Evolutionary conservation across 1,284 basidiomycete species (phyloP).

Genomic region (Cutaneotrichosporon sp.): DNA sequence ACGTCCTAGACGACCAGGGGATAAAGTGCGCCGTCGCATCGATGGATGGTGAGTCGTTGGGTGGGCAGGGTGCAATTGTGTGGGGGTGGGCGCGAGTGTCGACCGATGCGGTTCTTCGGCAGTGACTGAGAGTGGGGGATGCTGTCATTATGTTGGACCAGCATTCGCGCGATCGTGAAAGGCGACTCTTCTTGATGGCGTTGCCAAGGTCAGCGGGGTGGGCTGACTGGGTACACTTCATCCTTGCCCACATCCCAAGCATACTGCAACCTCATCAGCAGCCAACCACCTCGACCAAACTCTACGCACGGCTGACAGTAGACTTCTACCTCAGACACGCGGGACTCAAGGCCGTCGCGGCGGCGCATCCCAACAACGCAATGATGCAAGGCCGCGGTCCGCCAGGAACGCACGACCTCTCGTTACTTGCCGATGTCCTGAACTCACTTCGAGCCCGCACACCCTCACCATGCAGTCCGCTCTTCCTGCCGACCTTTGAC

Average conservation of each 20-base stretch:
- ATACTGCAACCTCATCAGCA: no score
- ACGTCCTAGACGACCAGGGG: constrained; percentile 11
- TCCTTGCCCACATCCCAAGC: no score
- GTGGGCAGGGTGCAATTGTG: neutral
- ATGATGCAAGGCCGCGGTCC: constrained; percentile 48
- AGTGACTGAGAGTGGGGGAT: no score
- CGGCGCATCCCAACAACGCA: constrained; percentile 35
- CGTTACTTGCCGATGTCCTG: constrained; percentile 8
- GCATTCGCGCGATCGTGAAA: no score
- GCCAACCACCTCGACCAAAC: neutral
- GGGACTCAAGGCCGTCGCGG: constrained; percentile 34
- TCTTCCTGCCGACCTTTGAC: constrained; percentile 61
- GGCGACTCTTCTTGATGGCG: no score
- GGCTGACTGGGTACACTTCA: no score
- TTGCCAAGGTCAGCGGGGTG: no score
- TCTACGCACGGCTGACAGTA: constrained; percentile 12
- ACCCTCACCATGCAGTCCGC: neutral
- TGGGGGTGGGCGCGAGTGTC: no score
- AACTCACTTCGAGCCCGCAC: neutral
- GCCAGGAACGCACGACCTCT: constrained; percentile 48
- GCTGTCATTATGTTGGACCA: no score
- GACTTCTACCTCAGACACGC: constrained; percentile 44
- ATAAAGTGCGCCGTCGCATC: constrained; percentile 26
- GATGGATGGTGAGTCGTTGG: constrained; percentile 24
- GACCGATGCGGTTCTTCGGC: no score